Base-by-base conservation (phyloP, 331 rosid species). In the Pyracantha coccinea region DNA sequence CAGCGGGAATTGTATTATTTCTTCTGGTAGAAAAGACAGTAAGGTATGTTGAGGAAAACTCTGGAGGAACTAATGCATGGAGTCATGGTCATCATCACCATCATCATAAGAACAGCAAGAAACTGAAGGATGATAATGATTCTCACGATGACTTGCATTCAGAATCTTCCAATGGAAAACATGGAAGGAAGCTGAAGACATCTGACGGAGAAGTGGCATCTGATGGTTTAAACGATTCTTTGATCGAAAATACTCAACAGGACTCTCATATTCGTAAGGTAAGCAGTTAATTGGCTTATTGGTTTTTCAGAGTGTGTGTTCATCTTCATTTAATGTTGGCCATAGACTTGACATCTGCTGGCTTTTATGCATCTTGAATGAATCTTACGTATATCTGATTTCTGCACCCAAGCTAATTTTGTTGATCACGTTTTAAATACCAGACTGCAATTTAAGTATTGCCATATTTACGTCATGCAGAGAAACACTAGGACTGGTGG, bases 11-110 rank as follows among this genome's bases (percentile, higher is more conserved):
- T 78, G 92, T 90, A 68, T 81, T 94, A 44, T 94, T 94, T 85
- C 98, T 94, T 86, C 84, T 94, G 45, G 96, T 94, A 75, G 97
- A 94, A 88, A 94, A 94, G 91, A 3, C 85, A 58, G 97, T 94
- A 74, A 94, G 97, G 84, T 94, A 91, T 79, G 92, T 88, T 54
- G 97, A 94, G 77, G 96, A 87, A 29, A 87, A 94, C 75, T 92
- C 95, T 45, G 82, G 78, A 75, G 96, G 88, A 83, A 78, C 86
- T 76, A 81, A 82, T 82, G 81, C 84, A 47, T 83, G 90, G 96
- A 78, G 79, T 25, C 96, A 87, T 80, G 93, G 90, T 64, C 98
- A 91, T 78, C 97, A 88, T 84, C 94, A 89, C 81, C 96, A 88
- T 73, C 93, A 82, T 72, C 85, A 88, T 81, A 86, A 78, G 73